Base-by-base conservation (phyloP, 768 basidiomycete species). In the Phanerochaete sordida region DNA sequence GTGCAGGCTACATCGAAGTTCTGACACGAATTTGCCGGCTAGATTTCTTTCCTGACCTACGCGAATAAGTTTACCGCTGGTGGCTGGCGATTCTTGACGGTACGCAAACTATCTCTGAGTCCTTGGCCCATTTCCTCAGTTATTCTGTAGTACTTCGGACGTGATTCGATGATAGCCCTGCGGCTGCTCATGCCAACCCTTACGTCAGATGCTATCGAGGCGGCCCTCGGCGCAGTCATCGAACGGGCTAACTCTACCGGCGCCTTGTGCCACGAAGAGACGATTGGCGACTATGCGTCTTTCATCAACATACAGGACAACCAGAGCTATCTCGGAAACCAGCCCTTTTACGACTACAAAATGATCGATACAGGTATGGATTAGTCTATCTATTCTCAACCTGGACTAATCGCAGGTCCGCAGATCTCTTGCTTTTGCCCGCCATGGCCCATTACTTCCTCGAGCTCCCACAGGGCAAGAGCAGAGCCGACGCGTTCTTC, bases 31-130 rank as follows among this genome's bases (percentile, higher is more conserved):
- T 43, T 21, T 26, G 30, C 24, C 31, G 31, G 3, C 48, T 59
- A 73, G 74, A 69, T 75, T 9, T 76, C 77, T 2, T 79, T 79
- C 64, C 65, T 79, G 56, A 70, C 76, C 1, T 79, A 75, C 58
- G 46, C 66, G 27, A 62, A 76, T 46, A 77, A 77, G 61, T 76
- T 76, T 56, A 71, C 75, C 4, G 78, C 77, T 8, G 78, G 78
- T 3, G 78, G 78, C 33, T 79, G 77, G 77, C 66, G 77, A 47
- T 79, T 79, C 66, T 63, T 79, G 57, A 79, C 78, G 21, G 73
- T 74, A 60, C 16, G 66, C n/a, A n/a, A n/a, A n/a, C n/a, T n/a
- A n/a, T n/a, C n/a, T n/a, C n/a, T n/a, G n/a, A n/a, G n/a, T n/a
- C n/a, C n/a, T n/a, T n/a, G n/a, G n/a, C n/a, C n/a, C n/a, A n/a